A percentile compares a stretch with the other conserved stretches of the same genome.
Conservation (phyloP, 352 stramenopile genomes). For the Globisporangium cederbergense region DNA sequence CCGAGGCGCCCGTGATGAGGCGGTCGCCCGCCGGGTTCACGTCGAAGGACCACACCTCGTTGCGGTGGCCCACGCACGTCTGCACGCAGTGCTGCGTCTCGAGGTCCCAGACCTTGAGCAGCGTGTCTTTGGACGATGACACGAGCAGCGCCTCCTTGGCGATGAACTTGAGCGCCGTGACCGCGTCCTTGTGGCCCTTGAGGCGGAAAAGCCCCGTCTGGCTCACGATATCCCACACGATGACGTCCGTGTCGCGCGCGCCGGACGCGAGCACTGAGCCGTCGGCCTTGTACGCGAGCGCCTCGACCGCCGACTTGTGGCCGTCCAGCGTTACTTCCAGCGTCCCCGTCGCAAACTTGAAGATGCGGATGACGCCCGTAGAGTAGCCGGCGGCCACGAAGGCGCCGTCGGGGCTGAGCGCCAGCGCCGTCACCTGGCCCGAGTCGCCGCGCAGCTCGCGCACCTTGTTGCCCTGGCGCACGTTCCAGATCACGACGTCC, state of each 20-base stretch:
- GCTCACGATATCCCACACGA: slow-evolving; percentile 92
- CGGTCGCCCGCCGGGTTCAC: slow-evolving; percentile 60
- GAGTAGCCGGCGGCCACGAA: slow-evolving; percentile 86
- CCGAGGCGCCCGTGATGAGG: slow-evolving; percentile 73
- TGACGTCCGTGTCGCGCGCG: slow-evolving; percentile 90
- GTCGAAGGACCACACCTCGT: slow-evolving; percentile 91
- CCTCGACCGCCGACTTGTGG: slow-evolving; percentile 80
- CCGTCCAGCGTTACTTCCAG: slow-evolving; percentile 87
- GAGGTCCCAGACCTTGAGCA: slow-evolving; percentile 94
- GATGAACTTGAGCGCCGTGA: slow-evolving; percentile 90
- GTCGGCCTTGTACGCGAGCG: slow-evolving; percentile 72
- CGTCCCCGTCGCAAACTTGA: slow-evolving; percentile 69
- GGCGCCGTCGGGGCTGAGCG: slow-evolving; percentile 70
- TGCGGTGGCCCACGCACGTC: slow-evolving; percentile 91
- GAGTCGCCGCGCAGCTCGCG: slow-evolving; percentile 52
- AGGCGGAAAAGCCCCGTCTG: slow-evolving; percentile 89
- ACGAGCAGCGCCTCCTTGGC: slow-evolving; percentile 49
- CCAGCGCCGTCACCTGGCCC: slow-evolving; percentile 78
- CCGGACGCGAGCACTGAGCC: slow-evolving; percentile 82
- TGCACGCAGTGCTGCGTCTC: slow-evolving; percentile 93
- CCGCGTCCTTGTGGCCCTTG: slow-evolving; percentile 91
- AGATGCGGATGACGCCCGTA: slow-evolving; percentile 72
- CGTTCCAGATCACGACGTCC: slow-evolving; percentile 91
- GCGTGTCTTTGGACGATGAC: slow-evolving; percentile 90
- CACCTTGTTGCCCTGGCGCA: slow-evolving; percentile 84